phyloP scores from a whole-genome alignment of 768 basidiomycete species.

The Phaeotremella skinneri region DNA sequence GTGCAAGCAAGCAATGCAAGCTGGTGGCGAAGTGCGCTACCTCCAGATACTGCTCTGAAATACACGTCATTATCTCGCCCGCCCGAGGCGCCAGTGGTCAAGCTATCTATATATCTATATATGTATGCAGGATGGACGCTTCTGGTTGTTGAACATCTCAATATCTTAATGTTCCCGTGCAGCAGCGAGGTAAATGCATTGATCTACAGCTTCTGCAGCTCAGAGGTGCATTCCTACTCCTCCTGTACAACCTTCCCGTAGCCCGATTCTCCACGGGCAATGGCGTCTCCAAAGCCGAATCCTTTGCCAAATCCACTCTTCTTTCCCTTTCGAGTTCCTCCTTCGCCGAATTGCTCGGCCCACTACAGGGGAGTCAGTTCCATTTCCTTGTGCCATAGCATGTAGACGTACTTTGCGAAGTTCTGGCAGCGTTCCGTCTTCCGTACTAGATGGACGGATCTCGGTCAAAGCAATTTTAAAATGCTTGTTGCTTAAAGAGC shows the following conservation, averaged over 20 bases:
- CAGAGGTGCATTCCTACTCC: not conserved
- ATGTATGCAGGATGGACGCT: too few species aligned
- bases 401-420: slow-evolving; percentile 60
- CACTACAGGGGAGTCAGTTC: slow-evolving; percentile 59
- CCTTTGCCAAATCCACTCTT: slow-evolving; percentile 82
- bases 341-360: slow-evolving; percentile 94
- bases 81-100: too few species aligned
- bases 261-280: not conserved
- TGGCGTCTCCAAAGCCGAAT: slow-evolving; percentile 68
- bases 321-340: slow-evolving; percentile 63
- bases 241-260: not conserved
- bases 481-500: slow-evolving; percentile 55
- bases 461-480: slow-evolving; percentile 82
- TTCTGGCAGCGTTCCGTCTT: slow-evolving; percentile 53
- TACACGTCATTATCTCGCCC: too few species aligned
- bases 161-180: too few species aligned
- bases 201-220: not conserved
- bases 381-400: slow-evolving; percentile 58
- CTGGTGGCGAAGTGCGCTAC: too few species aligned
- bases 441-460: slow-evolving; percentile 85
- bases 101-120: too few species aligned
- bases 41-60: too few species aligned
- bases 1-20: not conserved
- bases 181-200: too few species aligned
- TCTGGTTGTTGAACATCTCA: too few species aligned